phyloP scores from a whole-genome alignment of 2,329 filamentous ascomycete genomes.

The Aspergillus sp. region DNA sequence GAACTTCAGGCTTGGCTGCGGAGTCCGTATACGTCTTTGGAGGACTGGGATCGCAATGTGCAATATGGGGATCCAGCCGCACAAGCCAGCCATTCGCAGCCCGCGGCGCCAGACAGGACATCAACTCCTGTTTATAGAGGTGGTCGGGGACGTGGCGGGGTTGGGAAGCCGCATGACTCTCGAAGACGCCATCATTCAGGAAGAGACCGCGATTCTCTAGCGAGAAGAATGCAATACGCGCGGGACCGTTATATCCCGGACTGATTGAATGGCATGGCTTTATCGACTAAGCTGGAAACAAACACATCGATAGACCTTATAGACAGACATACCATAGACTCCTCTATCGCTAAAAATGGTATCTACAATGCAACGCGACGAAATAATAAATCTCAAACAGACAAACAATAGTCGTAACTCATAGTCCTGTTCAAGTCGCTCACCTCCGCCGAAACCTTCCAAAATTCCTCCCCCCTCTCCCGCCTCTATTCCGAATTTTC shows the following conservation, averaged over 20 bases:
- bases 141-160: conserved; percentile 26
- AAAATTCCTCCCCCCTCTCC: conserved; percentile 37
- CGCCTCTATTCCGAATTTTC: conserved; percentile 49
- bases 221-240: conserved; percentile 35
- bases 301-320: conserved; percentile 4
- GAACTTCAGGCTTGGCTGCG: conserved; percentile 82
- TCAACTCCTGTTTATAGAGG: conserved; percentile 30
- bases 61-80: conserved; percentile 62
- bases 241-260: conserved; percentile 41
- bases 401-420: conserved; percentile 23
- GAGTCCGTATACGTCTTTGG: conserved; percentile 73
- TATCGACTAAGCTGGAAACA: conserved; percentile 7
- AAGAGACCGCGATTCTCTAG: conserved; percentile 22
- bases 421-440: conserved; percentile 18
- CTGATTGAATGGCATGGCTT: conserved; percentile 19
- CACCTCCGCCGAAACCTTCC: conserved; percentile 45
- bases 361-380: conserved; percentile 18
- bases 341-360: conserved; percentile 21
- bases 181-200: conserved; percentile 17
- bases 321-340: conserved; percentile 16
- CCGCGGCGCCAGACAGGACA: conserved; percentile 22
- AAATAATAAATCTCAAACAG: conserved; percentile 7
- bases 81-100: conserved; percentile 4
- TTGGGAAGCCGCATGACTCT: conserved; percentile 31
- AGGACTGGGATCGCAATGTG: conserved; percentile 79